Percentiles rank a stretch among this genome's conserved stretches.
These are phyloP conservation scores for Thermomucor indicae-seudaticae DNA, from an alignment of 371 early-diverging fungal genomes.

Conservation along the genomic window DNA sequence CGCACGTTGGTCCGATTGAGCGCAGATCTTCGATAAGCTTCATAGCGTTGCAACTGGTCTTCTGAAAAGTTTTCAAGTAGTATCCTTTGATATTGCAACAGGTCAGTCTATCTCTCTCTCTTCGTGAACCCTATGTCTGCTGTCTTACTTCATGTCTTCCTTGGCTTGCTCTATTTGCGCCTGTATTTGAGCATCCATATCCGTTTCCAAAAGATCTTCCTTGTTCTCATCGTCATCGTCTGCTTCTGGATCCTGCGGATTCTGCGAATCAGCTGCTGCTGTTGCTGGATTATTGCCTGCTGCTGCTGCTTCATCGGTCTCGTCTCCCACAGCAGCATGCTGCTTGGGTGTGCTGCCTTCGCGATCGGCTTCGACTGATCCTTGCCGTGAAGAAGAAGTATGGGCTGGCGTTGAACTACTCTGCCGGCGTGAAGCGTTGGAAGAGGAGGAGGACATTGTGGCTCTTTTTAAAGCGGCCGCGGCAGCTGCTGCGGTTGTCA, in stretches of 20 bases:
- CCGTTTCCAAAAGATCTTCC: slow-evolving; percentile 27
- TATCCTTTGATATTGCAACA: slow-evolving; percentile 31
- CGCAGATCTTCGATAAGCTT: slow-evolving; percentile 84
- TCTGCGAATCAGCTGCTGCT: slow-evolving; percentile 11
- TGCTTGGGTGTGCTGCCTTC: slow-evolving; percentile 21
- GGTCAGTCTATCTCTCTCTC: not conserved
- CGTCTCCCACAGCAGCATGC: slow-evolving; percentile 2
- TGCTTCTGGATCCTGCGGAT: slow-evolving; percentile 21
- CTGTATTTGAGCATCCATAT: slow-evolving; percentile 43
- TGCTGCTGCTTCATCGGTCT: slow-evolving; percentile 10
- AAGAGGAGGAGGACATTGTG: slow-evolving; percentile 3
- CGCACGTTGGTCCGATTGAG: slow-evolving; percentile 83
- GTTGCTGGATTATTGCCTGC: slow-evolving; percentile 8
- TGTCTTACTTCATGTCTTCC: slow-evolving; percentile 41
- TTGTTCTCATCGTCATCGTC: slow-evolving; percentile 46
- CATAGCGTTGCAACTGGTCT: slow-evolving; percentile 86
- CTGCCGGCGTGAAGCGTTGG: slow-evolving; percentile 17
- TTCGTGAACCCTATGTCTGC: not conserved
- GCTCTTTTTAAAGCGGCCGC: slow-evolving; percentile 31
- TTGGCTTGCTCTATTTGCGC: slow-evolving; percentile 46
- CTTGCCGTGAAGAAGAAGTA: slow-evolving; percentile 29
- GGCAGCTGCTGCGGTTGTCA: slow-evolving; percentile 36
- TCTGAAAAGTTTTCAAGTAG: slow-evolving; percentile 78
- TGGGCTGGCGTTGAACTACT: slow-evolving; percentile 8
- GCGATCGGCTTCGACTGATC: slow-evolving; percentile 41